Conservation (phyloP, 345 rosid species). For the Pseudoturritis turrita region DNA sequence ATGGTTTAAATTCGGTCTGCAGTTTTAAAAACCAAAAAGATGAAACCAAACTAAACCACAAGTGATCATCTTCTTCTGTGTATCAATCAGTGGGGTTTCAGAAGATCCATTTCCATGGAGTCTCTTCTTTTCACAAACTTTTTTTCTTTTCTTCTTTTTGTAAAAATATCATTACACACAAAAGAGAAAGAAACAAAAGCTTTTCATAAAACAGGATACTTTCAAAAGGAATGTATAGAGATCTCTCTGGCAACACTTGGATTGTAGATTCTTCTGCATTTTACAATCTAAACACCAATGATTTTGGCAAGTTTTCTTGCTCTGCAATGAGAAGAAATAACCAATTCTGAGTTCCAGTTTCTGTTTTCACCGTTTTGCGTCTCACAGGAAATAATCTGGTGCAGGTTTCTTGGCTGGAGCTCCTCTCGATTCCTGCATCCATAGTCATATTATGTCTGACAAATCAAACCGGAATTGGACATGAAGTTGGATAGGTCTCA, state of each 20-base stretch:
- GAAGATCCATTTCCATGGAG: neutral
- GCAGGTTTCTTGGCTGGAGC: constrained; percentile 77
- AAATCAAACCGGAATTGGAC: neutral
- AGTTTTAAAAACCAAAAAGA: too few species aligned
- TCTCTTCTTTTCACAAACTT: neutral
- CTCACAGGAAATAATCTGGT: constrained; percentile 84
- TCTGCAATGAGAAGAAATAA: neutral
- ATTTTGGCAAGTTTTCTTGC: neutral
- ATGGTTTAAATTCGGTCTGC: too few species aligned
- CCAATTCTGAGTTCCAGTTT: neutral
- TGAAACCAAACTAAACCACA: neutral
- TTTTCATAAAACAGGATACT: neutral
- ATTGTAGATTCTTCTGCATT: constrained; percentile 1
- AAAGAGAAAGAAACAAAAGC: neutral
- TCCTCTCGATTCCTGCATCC: constrained; percentile 75
- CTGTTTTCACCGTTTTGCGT: neutral
- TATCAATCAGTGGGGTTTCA: neutral
- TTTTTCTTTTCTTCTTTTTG: neutral
- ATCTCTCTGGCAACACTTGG: neutral
- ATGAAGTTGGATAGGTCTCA: neutral
- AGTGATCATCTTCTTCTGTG: neutral
- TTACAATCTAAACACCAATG: neutral
- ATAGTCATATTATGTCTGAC: neutral
- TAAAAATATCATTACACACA: neutral
- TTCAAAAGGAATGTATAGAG: neutral